These are phyloP conservation scores for Saccharomycopsis malanga DNA, from an alignment of 805 yeast species.

Conservation along the genomic window DNA sequence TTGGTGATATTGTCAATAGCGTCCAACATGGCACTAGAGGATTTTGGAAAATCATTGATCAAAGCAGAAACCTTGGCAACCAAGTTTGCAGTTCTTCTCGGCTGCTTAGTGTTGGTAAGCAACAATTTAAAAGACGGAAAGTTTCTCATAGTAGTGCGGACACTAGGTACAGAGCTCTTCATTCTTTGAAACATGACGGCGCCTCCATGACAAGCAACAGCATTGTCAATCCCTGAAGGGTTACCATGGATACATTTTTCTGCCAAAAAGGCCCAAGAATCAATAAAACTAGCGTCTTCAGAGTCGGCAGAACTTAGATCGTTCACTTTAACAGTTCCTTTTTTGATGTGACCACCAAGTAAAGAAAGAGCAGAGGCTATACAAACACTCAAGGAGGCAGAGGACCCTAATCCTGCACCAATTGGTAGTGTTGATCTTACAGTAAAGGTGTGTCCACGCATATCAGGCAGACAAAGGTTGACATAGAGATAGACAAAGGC, in stretches of 20 bases:
- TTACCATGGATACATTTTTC: conserved; percentile 95
- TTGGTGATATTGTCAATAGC: conserved; percentile 70
- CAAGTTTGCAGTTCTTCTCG: conserved; percentile 77
- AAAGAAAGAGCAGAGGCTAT: conserved; percentile 66
- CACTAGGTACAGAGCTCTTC: conserved; percentile 47
- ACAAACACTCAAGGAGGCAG: conserved; percentile 85
- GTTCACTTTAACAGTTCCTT: conserved; percentile 24
- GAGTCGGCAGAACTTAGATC: conserved; percentile 29
- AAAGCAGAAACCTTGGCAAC: conserved; percentile 69
- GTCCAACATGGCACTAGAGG: conserved; percentile 53
- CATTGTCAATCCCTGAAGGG: conserved; percentile 95
- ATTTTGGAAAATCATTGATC: conserved; percentile 44
- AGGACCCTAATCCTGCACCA: conserved; percentile 95
- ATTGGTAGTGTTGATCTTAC: conserved; percentile 83
- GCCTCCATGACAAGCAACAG: conserved; percentile 93
- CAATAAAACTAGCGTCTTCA: conserved; percentile 52
- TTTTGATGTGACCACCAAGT: conserved; percentile 46
- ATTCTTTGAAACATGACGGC: conserved; percentile 82
- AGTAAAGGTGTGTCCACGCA: conserved; percentile 50
- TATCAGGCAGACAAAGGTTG: conserved; percentile 42
- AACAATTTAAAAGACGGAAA: conserved; percentile 71
- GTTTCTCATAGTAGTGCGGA: conserved; percentile 59
- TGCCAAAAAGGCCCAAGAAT: conserved; percentile 85
- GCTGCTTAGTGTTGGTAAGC: conserved; percentile 79
- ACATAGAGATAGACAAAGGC: conserved; percentile 77